Percentiles rank a stretch among this genome's conserved stretches.
Evolutionary conservation across 2,329 filamentous ascomycete genomes (phyloP).

Genomic region (Fusarium virguliforme): DNA sequence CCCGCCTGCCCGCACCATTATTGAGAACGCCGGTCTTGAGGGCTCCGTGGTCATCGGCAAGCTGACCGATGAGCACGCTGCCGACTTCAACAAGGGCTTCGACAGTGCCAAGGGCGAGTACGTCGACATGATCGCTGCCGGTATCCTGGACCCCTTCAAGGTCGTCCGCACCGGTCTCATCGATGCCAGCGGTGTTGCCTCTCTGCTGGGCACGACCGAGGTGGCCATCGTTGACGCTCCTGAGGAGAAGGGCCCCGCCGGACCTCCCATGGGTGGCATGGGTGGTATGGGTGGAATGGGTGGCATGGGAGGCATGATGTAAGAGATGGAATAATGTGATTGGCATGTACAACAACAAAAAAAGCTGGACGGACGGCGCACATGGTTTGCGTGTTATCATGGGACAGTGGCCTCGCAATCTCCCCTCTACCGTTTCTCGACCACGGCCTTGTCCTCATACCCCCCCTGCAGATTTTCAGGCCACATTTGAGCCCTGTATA

Average conservation of each 20-base stretch:
- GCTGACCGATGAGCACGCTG: slow-evolving; percentile 92
- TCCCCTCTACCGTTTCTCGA: slow-evolving; percentile 54
- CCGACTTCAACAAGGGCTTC: slow-evolving; percentile 98
- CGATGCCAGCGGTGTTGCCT: slow-evolving; percentile 96
- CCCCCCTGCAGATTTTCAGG: slow-evolving; percentile 52
- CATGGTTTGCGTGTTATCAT: slow-evolving; percentile 67
- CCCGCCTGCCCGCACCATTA: slow-evolving; percentile 91
- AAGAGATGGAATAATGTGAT: slow-evolving; percentile 56
- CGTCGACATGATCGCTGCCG: slow-evolving; percentile 96
- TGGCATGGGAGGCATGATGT: slow-evolving; percentile 74
- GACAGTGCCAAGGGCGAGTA: slow-evolving; percentile 98
- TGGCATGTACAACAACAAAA: slow-evolving; percentile 50
- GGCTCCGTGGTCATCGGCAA: slow-evolving; percentile 98
- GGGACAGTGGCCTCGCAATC: slow-evolving; percentile 55
- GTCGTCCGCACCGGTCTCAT: slow-evolving; percentile 96
- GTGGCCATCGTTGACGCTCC: slow-evolving; percentile 97
- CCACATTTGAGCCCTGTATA: slow-evolving; percentile 55
- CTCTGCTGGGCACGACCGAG: slow-evolving; percentile 96
- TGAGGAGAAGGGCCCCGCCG: slow-evolving; percentile 86
- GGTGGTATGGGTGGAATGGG: slow-evolving; percentile 74
- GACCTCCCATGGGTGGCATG: slow-evolving; percentile 75
- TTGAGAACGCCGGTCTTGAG: slow-evolving; percentile 97
- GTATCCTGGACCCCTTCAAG: slow-evolving; percentile 99
- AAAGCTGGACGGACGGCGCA: slow-evolving; percentile 58
- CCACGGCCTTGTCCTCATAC: slow-evolving; percentile 52